Base-by-base conservation (phyloP, 2,329 filamentous ascomycete genomes). In the Zasmidium cellare region DNA sequence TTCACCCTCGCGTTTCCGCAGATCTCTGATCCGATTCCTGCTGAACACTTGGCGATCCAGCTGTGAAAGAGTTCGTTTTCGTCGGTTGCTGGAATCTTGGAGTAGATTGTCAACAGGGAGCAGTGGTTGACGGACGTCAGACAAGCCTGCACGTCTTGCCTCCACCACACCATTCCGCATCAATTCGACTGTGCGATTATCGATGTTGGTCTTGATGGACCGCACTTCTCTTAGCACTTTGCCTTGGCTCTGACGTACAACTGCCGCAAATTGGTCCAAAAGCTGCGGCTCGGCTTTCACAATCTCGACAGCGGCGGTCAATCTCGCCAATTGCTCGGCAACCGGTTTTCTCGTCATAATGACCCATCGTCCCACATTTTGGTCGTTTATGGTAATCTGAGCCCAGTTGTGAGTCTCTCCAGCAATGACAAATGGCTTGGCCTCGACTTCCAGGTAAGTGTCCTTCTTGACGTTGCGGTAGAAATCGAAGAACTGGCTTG, bases 231-330 rank as follows among this genome's bases (percentile, higher is more conserved):
- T 67, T n/a, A 75, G 62, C 38, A 73, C 64, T 31, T 72, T 67
- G 44, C 71, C 72, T 25, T 65, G 61, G 41, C 69, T 71, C 49
- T 62, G 53, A 24, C 60, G 67, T 16, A 76, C 61, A 14, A 68
- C 68, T 28, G 69, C 63, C n/a, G 71, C 59, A 59, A 76, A 78
- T 19, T 65, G 57, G 14, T 56, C 53, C 23, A 75, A 70, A 7
- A 75, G 46, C 7, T 70, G 65, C 7, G 74, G 73, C 1, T 72
- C 54, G n/a, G 55, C 31, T 25, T 72, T 69, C 24, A 68, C 69
- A 23, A 77, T 38, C 11, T 65, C 62, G 16, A 78, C 55, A 12
- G 76, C 75, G 57, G 72, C 75, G 9, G 67, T 65, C 28, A 78
- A 65, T 55, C 69, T 71, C 25, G 74, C 75, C 24, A 71, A 53